Evolutionary conservation across 352 stramenopile genomes (phyloP), one percentile per base, ranked within the genome.

Genomic region (Phytophthora litchii): DNA sequence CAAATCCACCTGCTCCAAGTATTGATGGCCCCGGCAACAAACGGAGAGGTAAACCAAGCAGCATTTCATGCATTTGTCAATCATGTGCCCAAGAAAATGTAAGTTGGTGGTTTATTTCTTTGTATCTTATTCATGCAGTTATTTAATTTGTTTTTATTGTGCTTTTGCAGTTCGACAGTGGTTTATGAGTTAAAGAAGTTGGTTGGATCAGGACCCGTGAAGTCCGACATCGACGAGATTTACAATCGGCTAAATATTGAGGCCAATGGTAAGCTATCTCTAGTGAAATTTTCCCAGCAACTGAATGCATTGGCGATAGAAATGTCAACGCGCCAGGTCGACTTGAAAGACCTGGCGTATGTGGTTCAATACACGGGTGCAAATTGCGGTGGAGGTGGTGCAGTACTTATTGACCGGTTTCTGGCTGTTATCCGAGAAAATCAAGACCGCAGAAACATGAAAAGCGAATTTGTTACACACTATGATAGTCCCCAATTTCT

Each of bases 1-100:
- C 73, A 86, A 48, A 68, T 94, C 9, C 67, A 74, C 9, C 54
- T 83, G 3, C 68, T 94, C n/a, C 75, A 77, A 50, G 61, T 91
- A 14, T 40, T 94, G 10, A 86, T 94, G 31, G 67, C 82, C 7
- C 82, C 82, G 17, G 57, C 71, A 29, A 76, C 68, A 31, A 88
- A 90, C 21, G 84, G 84, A 17, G 75, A 86, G 35, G 77, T 92
- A 40, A 81, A 69, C 29, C 80, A 89, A 44, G 63, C 54, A 11
- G 60, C 78, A 7, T 90, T 90, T 29, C 84, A 94, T 34, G 61
- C 70, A 16, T 94, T 94, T 70, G 78, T 92, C 32, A 94, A 94
- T 50, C 83, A 94, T 38, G 72, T 87, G 3, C 82, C 84, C 0
- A 83, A 86, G 58, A 94, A 92, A 67, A 87, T 92, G 81, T 91